phyloP scores from a whole-genome alignment of 805 yeast genomes.

The Komagataella pastoris region DNA sequence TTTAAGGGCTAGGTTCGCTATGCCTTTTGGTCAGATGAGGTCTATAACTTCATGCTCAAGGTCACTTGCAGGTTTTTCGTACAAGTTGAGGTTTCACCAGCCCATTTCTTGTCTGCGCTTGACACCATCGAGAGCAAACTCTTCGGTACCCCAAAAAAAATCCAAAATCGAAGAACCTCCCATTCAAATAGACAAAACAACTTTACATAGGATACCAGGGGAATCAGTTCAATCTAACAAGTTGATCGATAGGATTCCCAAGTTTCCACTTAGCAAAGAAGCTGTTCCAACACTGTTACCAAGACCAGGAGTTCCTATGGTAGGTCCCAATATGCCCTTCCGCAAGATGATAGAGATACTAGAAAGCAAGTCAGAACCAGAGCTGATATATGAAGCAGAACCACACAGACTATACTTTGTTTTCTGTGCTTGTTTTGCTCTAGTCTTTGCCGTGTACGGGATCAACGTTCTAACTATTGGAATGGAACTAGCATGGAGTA shows the following conservation, averaged over 20 bases:
- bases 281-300: conserved; percentile 57
- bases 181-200: conserved; percentile 14
- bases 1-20: neutral
- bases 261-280: conserved; percentile 52
- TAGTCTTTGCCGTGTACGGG: conserved; percentile 60
- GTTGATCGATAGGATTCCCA: conserved; percentile 46
- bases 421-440: conserved; percentile 52
- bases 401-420: conserved; percentile 70
- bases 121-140: conserved; percentile 2
- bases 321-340: conserved; percentile 40
- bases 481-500: conserved; percentile 11
- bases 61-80: neutral
- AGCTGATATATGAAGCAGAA: conserved; percentile 70
- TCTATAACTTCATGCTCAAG: neutral
- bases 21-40: neutral
- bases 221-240: conserved; percentile 31
- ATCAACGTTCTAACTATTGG: conserved; percentile 25
- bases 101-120: neutral
- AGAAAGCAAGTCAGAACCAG: conserved; percentile 42
- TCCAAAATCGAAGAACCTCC: conserved; percentile 9
- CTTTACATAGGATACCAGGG: conserved; percentile 40
- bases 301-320: conserved; percentile 66
- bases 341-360: conserved; percentile 49
- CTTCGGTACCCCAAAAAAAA: neutral
- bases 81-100: neutral